Evolutionary conservation across 441 rosid genomes (phyloP).

Genomic region (Pelargonium exstipulatum): DNA sequence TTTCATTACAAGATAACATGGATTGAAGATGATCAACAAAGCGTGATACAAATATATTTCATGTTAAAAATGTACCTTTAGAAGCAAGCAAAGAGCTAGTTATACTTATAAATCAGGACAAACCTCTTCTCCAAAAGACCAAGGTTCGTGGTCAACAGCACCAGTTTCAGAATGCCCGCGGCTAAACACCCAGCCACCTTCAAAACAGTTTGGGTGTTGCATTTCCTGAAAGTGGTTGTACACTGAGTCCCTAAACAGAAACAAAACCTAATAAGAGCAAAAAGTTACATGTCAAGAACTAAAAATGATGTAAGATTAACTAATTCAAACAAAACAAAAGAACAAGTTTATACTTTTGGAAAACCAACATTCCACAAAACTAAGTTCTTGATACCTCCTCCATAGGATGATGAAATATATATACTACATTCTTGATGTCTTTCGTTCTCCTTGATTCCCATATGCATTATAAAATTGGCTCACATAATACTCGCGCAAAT

Average conservation of each 20-base stretch:
- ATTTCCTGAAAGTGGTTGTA: conserved; percentile 92
- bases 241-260: conserved; percentile 75
- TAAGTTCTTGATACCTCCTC: background rate
- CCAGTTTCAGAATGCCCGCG: conserved; percentile 81
- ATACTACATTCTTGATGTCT: background rate
- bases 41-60: too few relatives aligned
- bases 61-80: too few relatives aligned
- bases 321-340: background rate
- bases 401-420: background rate
- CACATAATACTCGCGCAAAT: background rate
- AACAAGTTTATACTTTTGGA: background rate
- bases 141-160: conserved; percentile 83
- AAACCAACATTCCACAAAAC: background rate
- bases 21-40: too few relatives aligned
- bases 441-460: background rate
- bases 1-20: too few relatives aligned
- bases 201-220: conserved; percentile 88
- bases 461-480: background rate
- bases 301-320: background rate
- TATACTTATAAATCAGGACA: conserved; percentile 33
- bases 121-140: conserved; percentile 99
- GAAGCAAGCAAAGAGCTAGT: too few relatives aligned
- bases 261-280: conserved; percentile 23
- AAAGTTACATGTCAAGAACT: background rate
- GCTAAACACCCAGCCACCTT: conserved; percentile 92